phyloP scores from a whole-genome alignment of 495 filamentous ascomycete species.

The Ramalina peruviana region DNA sequence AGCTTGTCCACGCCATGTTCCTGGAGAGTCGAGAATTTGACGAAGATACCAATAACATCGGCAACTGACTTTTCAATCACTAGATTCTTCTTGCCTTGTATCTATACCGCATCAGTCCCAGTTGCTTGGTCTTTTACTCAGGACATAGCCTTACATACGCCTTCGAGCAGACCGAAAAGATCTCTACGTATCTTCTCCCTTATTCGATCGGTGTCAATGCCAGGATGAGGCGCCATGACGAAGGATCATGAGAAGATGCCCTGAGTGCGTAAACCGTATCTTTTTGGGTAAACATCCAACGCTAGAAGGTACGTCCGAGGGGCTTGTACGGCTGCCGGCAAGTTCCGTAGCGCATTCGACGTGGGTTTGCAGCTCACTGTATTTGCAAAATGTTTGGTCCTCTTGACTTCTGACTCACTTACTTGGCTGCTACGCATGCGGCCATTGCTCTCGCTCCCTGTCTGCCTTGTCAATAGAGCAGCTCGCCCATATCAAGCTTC shows the following conservation, averaged over 20 bases:
- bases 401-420: no score
- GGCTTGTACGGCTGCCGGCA: not conserved
- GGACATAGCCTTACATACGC: slow-evolving; percentile 53
- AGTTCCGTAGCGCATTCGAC: slow-evolving; percentile 2
- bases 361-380: not conserved
- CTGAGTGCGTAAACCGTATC: not conserved
- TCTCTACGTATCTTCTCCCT: slow-evolving; percentile 74
- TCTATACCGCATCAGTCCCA: slow-evolving; percentile 38
- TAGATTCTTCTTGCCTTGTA: slow-evolving; percentile 96
- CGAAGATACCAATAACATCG: slow-evolving; percentile 75
- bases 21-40: slow-evolving; percentile 80
- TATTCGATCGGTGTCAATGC: slow-evolving; percentile 67
- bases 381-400: no score
- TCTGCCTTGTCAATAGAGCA: no score
- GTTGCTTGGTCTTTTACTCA: slow-evolving; percentile 10
- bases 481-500: no score
- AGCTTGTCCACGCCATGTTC: slow-evolving; percentile 96
- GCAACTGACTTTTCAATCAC: slow-evolving; percentile 84
- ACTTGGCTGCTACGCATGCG: no score
- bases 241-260: not conserved
- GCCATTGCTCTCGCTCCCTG: no score
- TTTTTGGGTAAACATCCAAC: not conserved
- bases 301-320: no score
- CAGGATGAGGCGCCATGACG: slow-evolving; percentile 50
- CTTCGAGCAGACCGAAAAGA: slow-evolving; percentile 73